These are phyloP conservation scores for Porogramme epimiltina DNA, from an alignment of 1,284 basidiomycete genomes.

Conservation along the genomic window DNA sequence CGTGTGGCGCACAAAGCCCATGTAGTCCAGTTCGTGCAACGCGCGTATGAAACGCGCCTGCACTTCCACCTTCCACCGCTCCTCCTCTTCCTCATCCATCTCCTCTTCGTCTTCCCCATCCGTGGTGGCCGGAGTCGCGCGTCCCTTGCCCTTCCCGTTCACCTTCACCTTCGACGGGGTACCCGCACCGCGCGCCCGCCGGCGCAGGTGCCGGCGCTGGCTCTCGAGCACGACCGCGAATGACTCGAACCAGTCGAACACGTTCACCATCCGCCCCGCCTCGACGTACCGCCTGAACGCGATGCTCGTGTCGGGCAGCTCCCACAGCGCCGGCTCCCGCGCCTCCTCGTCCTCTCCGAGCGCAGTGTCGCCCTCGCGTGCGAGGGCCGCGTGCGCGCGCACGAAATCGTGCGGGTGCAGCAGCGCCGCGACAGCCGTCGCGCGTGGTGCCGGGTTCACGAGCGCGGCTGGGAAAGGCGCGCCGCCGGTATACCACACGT, in stretches of 20 bases:
- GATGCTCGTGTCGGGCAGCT: conserved; percentile 70
- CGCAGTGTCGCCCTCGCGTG: not conserved
- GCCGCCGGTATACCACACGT: conserved; percentile 70
- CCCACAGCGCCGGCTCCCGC: conserved; percentile 38
- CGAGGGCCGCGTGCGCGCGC: conserved; percentile 19
- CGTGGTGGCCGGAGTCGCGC: conserved; percentile 8
- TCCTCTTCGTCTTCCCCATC: conserved; percentile 34
- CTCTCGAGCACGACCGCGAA: conserved; percentile 64
- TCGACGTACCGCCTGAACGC: conserved; percentile 76
- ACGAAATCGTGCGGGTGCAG: conserved; percentile 50
- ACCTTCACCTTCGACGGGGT: not conserved
- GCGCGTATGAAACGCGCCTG: conserved; percentile 78
- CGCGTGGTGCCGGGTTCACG: conserved; percentile 68
- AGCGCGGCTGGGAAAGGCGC: conserved; percentile 68
- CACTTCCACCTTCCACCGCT: conserved; percentile 60
- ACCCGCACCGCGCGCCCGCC: not conserved
- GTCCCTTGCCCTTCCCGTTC: conserved; percentile 14
- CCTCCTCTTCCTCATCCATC: conserved; percentile 41
- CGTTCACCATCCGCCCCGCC: conserved; percentile 76
- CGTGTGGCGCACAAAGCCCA: conserved; percentile 79
- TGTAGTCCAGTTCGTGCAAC: conserved; percentile 76
- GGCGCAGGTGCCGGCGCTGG: conserved; percentile 40
- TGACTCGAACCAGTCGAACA: conserved; percentile 80
- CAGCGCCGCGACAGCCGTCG: conserved; percentile 48
- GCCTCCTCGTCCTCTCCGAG: conserved; percentile 1